Conservation (phyloP, 495 filamentous ascomycete species). For the Letharia lupina region DNA sequence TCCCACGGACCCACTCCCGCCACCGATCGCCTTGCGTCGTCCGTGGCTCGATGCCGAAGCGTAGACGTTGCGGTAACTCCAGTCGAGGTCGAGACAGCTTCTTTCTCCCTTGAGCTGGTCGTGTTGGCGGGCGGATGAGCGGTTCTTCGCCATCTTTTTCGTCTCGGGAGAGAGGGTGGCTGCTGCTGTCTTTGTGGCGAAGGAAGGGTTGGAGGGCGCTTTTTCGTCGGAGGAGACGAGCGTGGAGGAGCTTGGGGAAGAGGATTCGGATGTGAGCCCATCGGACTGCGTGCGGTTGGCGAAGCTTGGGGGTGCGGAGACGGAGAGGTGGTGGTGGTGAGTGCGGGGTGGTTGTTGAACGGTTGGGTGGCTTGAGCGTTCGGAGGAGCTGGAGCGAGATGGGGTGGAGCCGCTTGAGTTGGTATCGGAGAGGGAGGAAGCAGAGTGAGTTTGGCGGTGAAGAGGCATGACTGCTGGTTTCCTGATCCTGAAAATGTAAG, state of each 20-base stretch:
- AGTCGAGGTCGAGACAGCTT: slow-evolving; percentile 10
- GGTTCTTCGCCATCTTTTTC: not conserved
- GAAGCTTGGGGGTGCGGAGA: not conserved
- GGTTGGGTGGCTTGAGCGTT: not conserved
- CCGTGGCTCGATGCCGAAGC: slow-evolving; percentile 3
- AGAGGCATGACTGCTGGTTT: slow-evolving; percentile 7
- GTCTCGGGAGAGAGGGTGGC: not conserved
- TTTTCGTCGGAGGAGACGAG: not conserved
- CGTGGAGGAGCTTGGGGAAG: not conserved
- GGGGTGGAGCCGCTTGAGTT: slow-evolving; percentile 21
- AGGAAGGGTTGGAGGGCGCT: not conserved
- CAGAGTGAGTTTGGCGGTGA: slow-evolving; percentile 10
- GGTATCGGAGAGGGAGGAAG: slow-evolving; percentile 24
- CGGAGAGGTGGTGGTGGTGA: not conserved
- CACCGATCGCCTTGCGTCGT: slow-evolving; percentile 2
- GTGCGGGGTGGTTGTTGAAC: not conserved
- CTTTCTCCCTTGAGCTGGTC: not conserved
- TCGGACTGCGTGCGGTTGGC: not conserved
- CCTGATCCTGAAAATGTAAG: not conserved
- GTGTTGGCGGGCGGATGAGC: not conserved
- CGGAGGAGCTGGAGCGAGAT: slow-evolving; percentile 10
- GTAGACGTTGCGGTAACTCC: slow-evolving; percentile 13
- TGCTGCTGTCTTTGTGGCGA: not conserved
- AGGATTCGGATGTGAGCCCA: not conserved
- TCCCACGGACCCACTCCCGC: not conserved